phyloP scores from a whole-genome alignment of 208 protist species.

The Trypanosoma mega region DNA sequence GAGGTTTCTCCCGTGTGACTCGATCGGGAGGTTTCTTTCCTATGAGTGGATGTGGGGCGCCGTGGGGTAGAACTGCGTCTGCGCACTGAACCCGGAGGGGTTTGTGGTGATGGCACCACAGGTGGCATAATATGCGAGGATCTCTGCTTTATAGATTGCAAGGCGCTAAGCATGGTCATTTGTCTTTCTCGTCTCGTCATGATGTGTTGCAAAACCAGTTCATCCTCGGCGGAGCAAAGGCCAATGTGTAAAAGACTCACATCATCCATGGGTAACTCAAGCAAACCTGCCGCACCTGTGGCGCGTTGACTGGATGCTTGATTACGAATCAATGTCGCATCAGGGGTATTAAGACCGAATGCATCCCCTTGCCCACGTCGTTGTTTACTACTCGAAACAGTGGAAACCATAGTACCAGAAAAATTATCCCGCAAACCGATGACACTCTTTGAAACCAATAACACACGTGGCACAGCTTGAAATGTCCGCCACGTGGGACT shows the following conservation, averaged over 20 bases:
- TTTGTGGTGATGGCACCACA: not conserved
- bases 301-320: conserved; percentile 41
- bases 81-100: not conserved
- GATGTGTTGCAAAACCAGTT: conserved; percentile 49
- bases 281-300: conserved; percentile 32
- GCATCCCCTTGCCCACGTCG: no score
- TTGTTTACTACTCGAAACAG: no score
- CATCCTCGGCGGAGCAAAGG: conserved; percentile 68
- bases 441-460: conserved; percentile 66
- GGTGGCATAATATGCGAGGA: not conserved
- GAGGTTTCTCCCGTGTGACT: conserved; percentile 4
- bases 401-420: not conserved
- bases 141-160: not conserved
- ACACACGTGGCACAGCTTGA: conserved; percentile 46
- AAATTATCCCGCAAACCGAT: conserved; percentile 44
- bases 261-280: conserved; percentile 57
- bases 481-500: conserved; percentile 2
- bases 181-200: conserved; percentile 19
- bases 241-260: conserved; percentile 80
- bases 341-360: no score
- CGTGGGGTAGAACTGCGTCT: not conserved
- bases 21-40: not conserved
- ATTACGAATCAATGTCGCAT: conserved; percentile 39
- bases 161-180: not conserved
- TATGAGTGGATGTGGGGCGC: not conserved